Conservation (phyloP, 2,329 filamentous ascomycete genomes). For the Aspergillus sp. region DNA sequence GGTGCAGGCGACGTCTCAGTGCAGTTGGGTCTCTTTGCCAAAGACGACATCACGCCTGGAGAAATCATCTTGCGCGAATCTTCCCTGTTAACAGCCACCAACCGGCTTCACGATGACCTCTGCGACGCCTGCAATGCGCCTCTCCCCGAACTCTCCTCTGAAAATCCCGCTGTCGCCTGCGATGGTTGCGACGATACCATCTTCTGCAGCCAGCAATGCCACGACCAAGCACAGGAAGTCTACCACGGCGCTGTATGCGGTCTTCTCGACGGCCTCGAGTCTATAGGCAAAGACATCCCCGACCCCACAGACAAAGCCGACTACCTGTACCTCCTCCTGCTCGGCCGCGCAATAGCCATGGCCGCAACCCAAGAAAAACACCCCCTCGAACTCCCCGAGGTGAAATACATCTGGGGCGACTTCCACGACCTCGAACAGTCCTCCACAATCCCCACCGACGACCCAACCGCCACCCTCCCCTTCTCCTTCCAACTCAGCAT, state of each 20-base stretch:
- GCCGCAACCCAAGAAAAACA: constrained; percentile 56
- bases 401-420: constrained; percentile 64
- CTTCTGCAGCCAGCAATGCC: constrained; percentile 57
- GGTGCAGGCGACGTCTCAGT: constrained; percentile 38
- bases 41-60: constrained; percentile 69
- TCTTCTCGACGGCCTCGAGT: constrained; percentile 46
- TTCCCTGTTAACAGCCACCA: constrained; percentile 83
- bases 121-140: constrained; percentile 84
- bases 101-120: constrained; percentile 76
- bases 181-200: constrained; percentile 54
- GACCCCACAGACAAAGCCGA: constrained; percentile 55
- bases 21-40: constrained; percentile 88
- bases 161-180: constrained; percentile 41
- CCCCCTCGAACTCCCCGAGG: constrained; percentile 55
- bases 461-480: constrained; percentile 45
- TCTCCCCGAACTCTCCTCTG: constrained; percentile 55
- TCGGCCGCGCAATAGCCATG: constrained; percentile 57
- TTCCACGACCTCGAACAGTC: constrained; percentile 41
- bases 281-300: constrained; percentile 55
- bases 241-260: constrained; percentile 60
- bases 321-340: constrained; percentile 55
- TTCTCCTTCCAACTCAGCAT: constrained; percentile 60
- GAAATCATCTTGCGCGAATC: constrained; percentile 76
- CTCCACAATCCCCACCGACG: constrained; percentile 2
- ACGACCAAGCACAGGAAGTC: constrained; percentile 48